Evolutionary conservation across 2,329 filamentous ascomycete genomes (phyloP).

Genomic region (Monilinia polystroma): DNA sequence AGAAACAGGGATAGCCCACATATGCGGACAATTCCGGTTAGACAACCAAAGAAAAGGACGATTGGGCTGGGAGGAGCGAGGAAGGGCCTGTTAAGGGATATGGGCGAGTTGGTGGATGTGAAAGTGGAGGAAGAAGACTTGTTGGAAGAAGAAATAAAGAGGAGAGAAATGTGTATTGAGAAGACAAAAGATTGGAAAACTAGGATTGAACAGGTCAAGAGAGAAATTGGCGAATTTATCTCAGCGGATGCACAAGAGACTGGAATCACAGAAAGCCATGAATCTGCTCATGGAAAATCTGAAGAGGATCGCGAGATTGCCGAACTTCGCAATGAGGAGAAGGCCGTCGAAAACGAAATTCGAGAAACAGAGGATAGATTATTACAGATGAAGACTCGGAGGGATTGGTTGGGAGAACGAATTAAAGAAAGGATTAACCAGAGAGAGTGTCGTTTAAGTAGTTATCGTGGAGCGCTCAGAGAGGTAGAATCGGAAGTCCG

Average conservation of each 20-base stretch:
- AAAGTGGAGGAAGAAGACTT: conserved; percentile 67
- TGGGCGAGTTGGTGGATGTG: conserved; percentile 62
- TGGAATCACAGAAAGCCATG: conserved; percentile 51
- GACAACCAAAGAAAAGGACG: conserved; percentile 54
- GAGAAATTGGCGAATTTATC: conserved; percentile 16
- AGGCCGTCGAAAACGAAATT: conserved; percentile 61
- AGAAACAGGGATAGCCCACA: conserved; percentile 29
- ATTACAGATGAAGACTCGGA: conserved; percentile 57
- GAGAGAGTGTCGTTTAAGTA: conserved; percentile 69
- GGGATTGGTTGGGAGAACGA: conserved; percentile 57
- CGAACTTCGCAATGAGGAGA: conserved; percentile 56
- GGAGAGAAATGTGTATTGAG: conserved; percentile 57
- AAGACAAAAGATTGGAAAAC: conserved; percentile 56
- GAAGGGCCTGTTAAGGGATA: conserved; percentile 61
- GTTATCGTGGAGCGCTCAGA: conserved; percentile 65
- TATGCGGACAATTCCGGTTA: conserved; percentile 55
- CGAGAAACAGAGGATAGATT: conserved; percentile 63
- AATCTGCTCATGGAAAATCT: conserved; percentile 45
- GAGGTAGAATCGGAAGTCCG: conserved; percentile 64
- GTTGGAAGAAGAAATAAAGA: conserved; percentile 55
- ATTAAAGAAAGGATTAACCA: conserved; percentile 63
- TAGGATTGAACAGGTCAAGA: conserved; percentile 39
- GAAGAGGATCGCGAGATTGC: conserved; percentile 59
- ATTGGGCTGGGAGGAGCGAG: conserved; percentile 61
- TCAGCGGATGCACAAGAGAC: not conserved